These are phyloP conservation scores for Capsella bursapastoris DNA, from an alignment of 345 rosid genomes.

Conservation along the genomic window DNA sequence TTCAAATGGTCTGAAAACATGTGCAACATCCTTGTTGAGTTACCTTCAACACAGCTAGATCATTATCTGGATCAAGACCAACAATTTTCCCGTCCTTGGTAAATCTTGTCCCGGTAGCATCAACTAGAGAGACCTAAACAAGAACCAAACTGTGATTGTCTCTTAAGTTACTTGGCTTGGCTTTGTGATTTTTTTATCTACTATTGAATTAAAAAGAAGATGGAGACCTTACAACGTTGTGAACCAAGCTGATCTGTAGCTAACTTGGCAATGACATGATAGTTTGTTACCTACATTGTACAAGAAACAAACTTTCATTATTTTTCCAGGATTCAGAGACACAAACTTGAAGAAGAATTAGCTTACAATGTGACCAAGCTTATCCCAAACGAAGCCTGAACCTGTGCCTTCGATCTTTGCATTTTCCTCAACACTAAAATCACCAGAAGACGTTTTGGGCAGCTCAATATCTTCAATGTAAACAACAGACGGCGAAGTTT, in stretches of 20 bases:
- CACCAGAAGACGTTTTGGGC: constrained; percentile 49
- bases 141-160: background rate
- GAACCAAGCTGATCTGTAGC: constrained; percentile 72
- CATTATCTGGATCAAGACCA: constrained; percentile 80
- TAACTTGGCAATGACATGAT: constrained; percentile 83
- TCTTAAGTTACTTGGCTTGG: background rate
- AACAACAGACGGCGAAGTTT: constrained; percentile 77
- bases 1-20: background rate
- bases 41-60: constrained; percentile 86
- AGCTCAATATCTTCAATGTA: constrained; percentile 74
- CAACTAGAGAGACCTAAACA: constrained; percentile 65
- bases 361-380: constrained; percentile 90
- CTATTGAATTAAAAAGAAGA: constrained; percentile 13
- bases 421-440: constrained; percentile 46
- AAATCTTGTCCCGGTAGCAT: constrained; percentile 67
- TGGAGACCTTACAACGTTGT: constrained; percentile 82
- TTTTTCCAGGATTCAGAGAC: background rate
- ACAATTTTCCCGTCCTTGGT: constrained; percentile 65
- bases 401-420: constrained; percentile 84
- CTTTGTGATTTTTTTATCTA: background rate
- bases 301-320: background rate
- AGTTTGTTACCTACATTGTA: constrained; percentile 72
- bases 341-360: background rate
- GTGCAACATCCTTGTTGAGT: background rate
- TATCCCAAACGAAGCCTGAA: constrained; percentile 95